phyloP scores from a whole-genome alignment of 768 basidiomycete genomes.

The Kwoniella bestiolae region DNA sequence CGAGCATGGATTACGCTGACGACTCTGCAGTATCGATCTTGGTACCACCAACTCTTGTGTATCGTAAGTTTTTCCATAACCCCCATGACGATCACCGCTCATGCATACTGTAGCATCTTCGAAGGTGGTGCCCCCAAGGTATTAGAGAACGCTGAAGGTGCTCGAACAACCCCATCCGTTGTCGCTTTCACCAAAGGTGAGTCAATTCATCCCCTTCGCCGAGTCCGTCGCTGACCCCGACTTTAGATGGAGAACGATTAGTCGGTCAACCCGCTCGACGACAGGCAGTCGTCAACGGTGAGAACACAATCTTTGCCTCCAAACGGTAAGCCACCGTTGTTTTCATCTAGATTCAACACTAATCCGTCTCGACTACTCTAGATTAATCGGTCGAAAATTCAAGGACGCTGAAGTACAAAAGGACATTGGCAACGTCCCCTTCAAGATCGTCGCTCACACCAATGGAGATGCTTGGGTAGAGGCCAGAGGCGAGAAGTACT shows the following conservation, averaged over 20 bases:
- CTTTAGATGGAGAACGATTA: conserved; percentile 82
- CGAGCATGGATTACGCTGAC: conserved; percentile 68
- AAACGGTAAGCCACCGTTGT: conserved; percentile 45
- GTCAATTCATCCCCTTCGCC: neutral
- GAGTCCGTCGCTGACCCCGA: neutral
- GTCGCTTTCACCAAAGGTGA: conserved; percentile 89
- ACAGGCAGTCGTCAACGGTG: conserved; percentile 92
- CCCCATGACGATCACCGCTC: neutral
- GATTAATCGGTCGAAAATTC: conserved; percentile 84
- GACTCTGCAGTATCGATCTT: conserved; percentile 78
- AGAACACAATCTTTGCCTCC: conserved; percentile 85
- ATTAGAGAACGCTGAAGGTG: conserved; percentile 97
- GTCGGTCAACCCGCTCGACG: conserved; percentile 96
- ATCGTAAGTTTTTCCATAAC: conserved; percentile 33
- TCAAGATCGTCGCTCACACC: conserved; percentile 66
- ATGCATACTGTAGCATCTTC: conserved; percentile 68
- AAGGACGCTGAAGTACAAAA: conserved; percentile 90
- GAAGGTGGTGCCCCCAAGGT: conserved; percentile 93
- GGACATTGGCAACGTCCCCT: conserved; percentile 69
- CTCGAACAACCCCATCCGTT: conserved; percentile 95
- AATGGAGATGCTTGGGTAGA: conserved; percentile 70
- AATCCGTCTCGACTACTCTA: conserved; percentile 21
- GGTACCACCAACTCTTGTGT: conserved; percentile 62
- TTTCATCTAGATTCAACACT: conserved; percentile 12
- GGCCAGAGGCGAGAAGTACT: conserved; percentile 79